These are phyloP conservation scores for Trichoderma gamsii DNA, from an alignment of 495 filamentous ascomycete species.

Conservation along the genomic window DNA sequence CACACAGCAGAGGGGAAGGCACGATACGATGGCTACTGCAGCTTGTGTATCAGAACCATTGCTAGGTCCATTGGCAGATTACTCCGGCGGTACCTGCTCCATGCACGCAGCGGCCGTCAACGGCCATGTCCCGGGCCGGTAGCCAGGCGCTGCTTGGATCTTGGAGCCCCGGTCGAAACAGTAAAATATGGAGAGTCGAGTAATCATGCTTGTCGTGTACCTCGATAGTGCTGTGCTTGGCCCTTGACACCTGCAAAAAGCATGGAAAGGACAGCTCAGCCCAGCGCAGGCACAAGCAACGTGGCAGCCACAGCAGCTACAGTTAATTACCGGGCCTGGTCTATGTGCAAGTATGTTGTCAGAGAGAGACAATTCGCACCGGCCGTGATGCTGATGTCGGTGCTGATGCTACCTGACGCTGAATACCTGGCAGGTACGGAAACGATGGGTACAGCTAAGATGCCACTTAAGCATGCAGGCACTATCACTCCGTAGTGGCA, in stretches of 20 bases:
- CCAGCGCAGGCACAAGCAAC: neutral
- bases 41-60: slow-evolving; percentile 13
- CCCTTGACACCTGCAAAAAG: neutral
- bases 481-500: too few relatives aligned
- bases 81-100: slow-evolving; percentile 1
- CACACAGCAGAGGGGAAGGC: slow-evolving; percentile 7
- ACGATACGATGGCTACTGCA: slow-evolving; percentile 13
- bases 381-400: neutral
- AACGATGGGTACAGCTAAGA: too few relatives aligned
- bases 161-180: neutral
- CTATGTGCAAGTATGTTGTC: neutral
- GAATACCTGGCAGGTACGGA: too few relatives aligned
- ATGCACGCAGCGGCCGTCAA: neutral
- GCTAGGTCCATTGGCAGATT: neutral
- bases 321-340: neutral
- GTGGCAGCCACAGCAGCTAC: neutral
- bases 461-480: too few relatives aligned
- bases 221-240: neutral
- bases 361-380: neutral
- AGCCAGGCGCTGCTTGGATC: neutral
- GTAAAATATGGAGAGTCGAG: slow-evolving; percentile 2
- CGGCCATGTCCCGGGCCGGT: neutral
- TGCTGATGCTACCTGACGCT: too few relatives aligned
- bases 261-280: neutral
- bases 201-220: neutral